Evolutionary conservation across 2,329 filamentous ascomycete genomes (phyloP).

Genomic region (Cercospora nicotianae): DNA sequence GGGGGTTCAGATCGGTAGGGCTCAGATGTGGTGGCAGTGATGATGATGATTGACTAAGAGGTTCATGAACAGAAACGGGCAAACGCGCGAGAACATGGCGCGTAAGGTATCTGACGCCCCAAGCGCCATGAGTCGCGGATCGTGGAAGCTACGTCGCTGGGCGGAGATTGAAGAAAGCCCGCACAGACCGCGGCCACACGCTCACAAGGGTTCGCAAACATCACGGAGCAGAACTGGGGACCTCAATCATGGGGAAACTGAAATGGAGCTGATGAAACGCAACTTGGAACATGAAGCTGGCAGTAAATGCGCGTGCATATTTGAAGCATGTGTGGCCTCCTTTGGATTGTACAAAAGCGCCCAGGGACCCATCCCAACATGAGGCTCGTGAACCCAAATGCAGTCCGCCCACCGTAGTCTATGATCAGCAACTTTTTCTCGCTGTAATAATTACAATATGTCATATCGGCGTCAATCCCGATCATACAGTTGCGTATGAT

Average conservation of each 20-base stretch:
- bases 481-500: background rate
- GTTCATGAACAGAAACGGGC: constrained; percentile 25
- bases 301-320: background rate
- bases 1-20: background rate
- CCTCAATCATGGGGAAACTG: background rate
- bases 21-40: background rate
- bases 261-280: background rate
- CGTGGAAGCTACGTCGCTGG: background rate
- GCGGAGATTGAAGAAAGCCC: background rate
- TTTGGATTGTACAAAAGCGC: constrained; percentile 1
- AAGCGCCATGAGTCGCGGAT: constrained; percentile 17
- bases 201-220: background rate
- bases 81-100: constrained; percentile 28
- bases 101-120: background rate
- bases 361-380: background rate
- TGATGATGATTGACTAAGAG: background rate
- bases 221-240: background rate
- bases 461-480: background rate
- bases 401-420: background rate
- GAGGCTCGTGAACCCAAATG: background rate
- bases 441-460: constrained; percentile 6
- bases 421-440: constrained; percentile 1
- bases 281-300: background rate
- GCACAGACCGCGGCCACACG: background rate
- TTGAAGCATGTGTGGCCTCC: background rate